Evolutionary conservation across 352 stramenopile species (phyloP).

Genomic region (Globisporangium acanthophoron): DNA sequence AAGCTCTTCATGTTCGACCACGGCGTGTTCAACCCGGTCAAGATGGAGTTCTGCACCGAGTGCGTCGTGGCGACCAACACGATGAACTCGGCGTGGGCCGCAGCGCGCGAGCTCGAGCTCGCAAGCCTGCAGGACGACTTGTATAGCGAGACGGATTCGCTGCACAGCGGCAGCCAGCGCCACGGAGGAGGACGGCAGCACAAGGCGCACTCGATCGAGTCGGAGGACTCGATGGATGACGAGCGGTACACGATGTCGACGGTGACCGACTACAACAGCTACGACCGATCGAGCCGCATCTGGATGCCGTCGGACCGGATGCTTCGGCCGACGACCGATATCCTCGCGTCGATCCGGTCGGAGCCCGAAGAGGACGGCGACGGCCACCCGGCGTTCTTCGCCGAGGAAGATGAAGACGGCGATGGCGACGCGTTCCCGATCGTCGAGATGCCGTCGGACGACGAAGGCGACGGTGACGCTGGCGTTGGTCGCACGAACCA

Average conservation of each 20-base stretch:
- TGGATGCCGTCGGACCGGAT: conserved; percentile 15
- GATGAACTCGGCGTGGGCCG: conserved; percentile 10
- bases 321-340: conserved; percentile 7
- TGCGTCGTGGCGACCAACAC: conserved; percentile 13
- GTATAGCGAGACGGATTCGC: not conserved
- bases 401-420: conserved; percentile 8
- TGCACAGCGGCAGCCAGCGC: not conserved
- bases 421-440: conserved; percentile 6
- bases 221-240: conserved; percentile 6
- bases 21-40: conserved; percentile 48
- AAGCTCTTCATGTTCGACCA: conserved; percentile 40
- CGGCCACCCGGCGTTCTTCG: conserved; percentile 10
- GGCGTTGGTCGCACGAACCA: not conserved
- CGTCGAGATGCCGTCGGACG: conserved; percentile 8
- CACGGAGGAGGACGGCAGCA: not conserved
- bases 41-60: conserved; percentile 37
- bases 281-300: conserved; percentile 12
- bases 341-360: conserved; percentile 7
- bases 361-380: conserved; percentile 4
- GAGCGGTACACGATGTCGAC: conserved; percentile 10
- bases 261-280: conserved; percentile 7
- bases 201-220: conserved; percentile 5
- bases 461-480: conserved; percentile 2
- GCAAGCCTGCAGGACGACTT: not conserved
- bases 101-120: conserved; percentile 10